These are phyloP conservation scores for Eragrostis nindensis DNA, from an alignment of 176 grass and related monocot genomes.

Conservation along the genomic window DNA sequence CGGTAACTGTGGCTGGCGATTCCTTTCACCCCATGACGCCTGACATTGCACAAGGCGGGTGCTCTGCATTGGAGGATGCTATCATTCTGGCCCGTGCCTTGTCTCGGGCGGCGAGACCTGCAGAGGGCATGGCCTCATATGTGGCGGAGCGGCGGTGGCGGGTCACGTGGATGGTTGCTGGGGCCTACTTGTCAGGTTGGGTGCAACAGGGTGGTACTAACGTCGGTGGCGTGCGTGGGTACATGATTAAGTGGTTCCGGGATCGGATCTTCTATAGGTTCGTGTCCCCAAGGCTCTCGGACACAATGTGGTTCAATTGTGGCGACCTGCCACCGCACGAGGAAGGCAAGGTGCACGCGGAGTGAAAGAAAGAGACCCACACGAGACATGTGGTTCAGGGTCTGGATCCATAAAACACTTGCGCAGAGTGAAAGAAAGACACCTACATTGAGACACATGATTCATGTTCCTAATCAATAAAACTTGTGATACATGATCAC, in stretches of 20 bases:
- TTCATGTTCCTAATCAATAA: no score
- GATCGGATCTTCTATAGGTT: conserved; percentile 60
- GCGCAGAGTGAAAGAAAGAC: background rate
- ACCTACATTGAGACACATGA: no score
- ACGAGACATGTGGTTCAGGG: no score
- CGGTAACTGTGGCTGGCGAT: conserved; percentile 60
- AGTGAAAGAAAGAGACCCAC: background rate
- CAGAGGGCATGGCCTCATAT: conserved; percentile 36
- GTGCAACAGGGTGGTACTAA: conserved; percentile 54
- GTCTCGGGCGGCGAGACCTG: background rate
- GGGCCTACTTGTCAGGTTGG: conserved; percentile 43
- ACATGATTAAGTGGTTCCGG: conserved; percentile 39
- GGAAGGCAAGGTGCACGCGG: background rate
- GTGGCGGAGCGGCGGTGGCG: conserved; percentile 32
- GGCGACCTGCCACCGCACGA: conserved; percentile 27
- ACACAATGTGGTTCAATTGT: conserved; percentile 50
- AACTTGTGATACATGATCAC: no score
- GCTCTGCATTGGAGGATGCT: conserved; percentile 62
- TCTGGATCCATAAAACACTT: no score
- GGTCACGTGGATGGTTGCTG: conserved; percentile 44
- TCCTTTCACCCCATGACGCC: conserved; percentile 71
- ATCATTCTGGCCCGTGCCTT: conserved; percentile 43
- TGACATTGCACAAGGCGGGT: conserved; percentile 60
- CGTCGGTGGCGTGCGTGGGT: conserved; percentile 19
- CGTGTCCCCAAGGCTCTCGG: conserved; percentile 48